These are phyloP conservation scores for Lagenaria siceraria DNA, from an alignment of 306 rosid genomes.

Conservation along the genomic window DNA sequence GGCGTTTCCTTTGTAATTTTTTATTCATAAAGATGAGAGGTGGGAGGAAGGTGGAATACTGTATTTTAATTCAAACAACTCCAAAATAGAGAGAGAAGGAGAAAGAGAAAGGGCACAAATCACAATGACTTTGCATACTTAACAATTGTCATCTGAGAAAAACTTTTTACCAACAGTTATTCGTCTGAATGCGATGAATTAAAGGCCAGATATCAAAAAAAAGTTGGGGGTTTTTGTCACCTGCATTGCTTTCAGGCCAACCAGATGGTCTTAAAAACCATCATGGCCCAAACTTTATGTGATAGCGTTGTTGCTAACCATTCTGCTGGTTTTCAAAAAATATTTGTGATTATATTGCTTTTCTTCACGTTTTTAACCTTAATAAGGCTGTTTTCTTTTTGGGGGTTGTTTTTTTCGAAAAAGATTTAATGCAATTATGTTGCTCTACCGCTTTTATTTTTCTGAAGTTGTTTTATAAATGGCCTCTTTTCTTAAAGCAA, in stretches of 20 bases:
- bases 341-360: neutral
- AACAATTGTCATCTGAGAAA: neutral
- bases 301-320: neutral
- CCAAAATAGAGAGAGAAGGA: conserved; percentile 12
- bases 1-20: conserved; percentile 44
- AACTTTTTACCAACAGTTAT: neutral
- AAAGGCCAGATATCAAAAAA: neutral
- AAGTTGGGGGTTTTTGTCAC: neutral
- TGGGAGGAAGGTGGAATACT: conserved; percentile 37
- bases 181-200: neutral
- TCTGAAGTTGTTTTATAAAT: neutral
- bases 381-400: neutral
- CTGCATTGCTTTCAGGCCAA: conserved; percentile 7
- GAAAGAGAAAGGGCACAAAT: neutral
- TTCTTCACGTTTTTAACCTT: conserved; percentile 1
- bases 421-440: neutral
- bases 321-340: neutral
- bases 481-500: neutral
- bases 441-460: neutral
- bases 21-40: conserved; percentile 30
- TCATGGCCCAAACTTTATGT: neutral
- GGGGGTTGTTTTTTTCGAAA: neutral
- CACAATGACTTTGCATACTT: neutral
- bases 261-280: neutral
- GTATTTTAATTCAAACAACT: conserved; percentile 24